phyloP scores from a whole-genome alignment of 768 basidiomycete species.

The Neoboletus subvelutipes region DNA sequence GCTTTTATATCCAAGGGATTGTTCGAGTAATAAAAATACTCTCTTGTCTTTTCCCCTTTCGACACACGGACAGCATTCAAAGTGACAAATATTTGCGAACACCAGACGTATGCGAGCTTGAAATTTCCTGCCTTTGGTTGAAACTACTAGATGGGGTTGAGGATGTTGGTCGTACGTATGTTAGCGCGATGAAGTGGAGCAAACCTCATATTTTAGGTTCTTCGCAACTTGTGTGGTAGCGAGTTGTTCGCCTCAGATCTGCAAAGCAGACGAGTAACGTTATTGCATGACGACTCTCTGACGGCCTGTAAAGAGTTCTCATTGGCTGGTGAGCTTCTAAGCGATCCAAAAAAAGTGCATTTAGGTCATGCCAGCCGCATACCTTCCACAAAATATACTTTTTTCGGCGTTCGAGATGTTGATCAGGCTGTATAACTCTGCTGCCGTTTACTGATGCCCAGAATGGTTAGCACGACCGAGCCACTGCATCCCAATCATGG shows the following conservation, averaged over 20 bases:
- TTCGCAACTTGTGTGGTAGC: neutral
- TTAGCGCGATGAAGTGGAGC: neutral
- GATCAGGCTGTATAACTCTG: neutral
- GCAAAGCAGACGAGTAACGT: no score
- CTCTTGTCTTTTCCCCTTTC: neutral
- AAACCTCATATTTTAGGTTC: neutral
- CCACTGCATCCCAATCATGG: neutral
- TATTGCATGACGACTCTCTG: no score
- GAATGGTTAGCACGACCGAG: neutral
- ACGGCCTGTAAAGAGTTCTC: no score
- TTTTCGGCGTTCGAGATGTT: no score
- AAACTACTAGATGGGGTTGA: no score
- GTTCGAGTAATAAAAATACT: neutral
- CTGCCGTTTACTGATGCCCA: neutral
- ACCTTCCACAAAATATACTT: no score
- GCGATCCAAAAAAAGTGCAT: no score
- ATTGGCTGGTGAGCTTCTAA: no score
- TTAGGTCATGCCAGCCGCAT: no score
- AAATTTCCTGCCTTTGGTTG: no score
- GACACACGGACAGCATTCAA: neutral
- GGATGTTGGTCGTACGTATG: neutral
- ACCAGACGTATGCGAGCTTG: neutral
- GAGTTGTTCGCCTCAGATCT: neutral
- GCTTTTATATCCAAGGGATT: neutral
- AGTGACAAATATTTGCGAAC: neutral